These are phyloP conservation scores for Pyrenochaeta sp. DNA, from an alignment of 2,329 filamentous ascomycete genomes.

Conservation along the genomic window DNA sequence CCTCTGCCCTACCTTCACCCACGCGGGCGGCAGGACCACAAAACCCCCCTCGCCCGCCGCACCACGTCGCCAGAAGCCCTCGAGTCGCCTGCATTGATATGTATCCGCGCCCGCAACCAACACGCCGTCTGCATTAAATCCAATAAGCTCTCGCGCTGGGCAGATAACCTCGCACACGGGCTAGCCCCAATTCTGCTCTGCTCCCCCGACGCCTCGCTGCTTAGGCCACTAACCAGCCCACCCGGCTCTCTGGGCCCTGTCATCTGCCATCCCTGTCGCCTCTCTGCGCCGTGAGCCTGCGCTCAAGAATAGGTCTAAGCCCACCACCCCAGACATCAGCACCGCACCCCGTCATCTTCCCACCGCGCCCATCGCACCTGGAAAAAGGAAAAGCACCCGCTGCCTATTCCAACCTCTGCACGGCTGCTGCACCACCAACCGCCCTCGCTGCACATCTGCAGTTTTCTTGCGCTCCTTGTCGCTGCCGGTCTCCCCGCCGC, in stretches of 20 bases:
- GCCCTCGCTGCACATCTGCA: conserved; percentile 30
- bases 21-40: conserved; percentile 1
- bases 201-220: conserved; percentile 9
- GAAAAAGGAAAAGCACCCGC: conserved; percentile 11
- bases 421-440: conserved; percentile 22
- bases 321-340: conserved; percentile 15
- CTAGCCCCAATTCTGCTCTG: conserved; percentile 11
- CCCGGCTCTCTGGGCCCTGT: conserved; percentile 17
- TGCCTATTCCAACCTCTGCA: conserved; percentile 13
- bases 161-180: conserved; percentile 9
- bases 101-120: not conserved
- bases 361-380: conserved; percentile 4
- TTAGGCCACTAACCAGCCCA: conserved; percentile 6
- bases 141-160: conserved; percentile 7
- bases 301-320: conserved; percentile 19
- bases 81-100: not conserved
- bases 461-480: conserved; percentile 8
- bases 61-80: not conserved
- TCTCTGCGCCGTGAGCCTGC: conserved; percentile 12
- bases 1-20: too few relatives aligned
- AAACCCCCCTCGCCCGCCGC: not conserved
- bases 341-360: conserved; percentile 9
- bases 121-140: conserved; percentile 1
- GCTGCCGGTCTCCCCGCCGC: conserved; percentile 9
- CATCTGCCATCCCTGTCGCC: conserved; percentile 12